These are phyloP conservation scores for Suillus clintonianus DNA, from an alignment of 768 basidiomycete genomes.

Conservation along the genomic window DNA sequence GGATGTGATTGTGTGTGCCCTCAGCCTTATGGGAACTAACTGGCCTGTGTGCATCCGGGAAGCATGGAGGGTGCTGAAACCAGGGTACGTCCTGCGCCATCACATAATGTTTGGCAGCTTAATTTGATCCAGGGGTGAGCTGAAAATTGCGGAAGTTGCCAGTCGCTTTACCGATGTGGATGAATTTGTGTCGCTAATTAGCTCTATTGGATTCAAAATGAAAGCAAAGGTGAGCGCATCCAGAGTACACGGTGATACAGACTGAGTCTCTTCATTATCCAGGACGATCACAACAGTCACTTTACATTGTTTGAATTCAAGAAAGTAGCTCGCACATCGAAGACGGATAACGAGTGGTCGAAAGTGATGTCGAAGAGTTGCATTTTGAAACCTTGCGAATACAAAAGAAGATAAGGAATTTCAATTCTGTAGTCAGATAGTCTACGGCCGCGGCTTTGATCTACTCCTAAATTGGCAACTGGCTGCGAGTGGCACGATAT, in stretches of 20 bases:
- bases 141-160: slow-evolving; percentile 88
- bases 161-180: slow-evolving; percentile 75
- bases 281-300: slow-evolving; percentile 85
- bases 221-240: slow-evolving; percentile 55
- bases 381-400: slow-evolving; percentile 87
- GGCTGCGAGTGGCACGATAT: background rate
- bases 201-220: slow-evolving; percentile 72
- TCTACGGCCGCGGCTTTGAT: background rate
- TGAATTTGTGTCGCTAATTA: slow-evolving; percentile 64
- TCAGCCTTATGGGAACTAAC: slow-evolving; percentile 96
- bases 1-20: slow-evolving; percentile 89
- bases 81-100: slow-evolving; percentile 55
- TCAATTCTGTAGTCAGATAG: background rate
- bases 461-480: background rate
- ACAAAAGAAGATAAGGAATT: slow-evolving; percentile 71
- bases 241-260: background rate
- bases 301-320: slow-evolving; percentile 83
- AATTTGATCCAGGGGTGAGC: slow-evolving; percentile 58
- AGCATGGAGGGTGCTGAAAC: slow-evolving; percentile 83
- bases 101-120: slow-evolving; percentile 1
- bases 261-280: slow-evolving; percentile 5
- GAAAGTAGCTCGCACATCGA: slow-evolving; percentile 52
- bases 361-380: slow-evolving; percentile 51
- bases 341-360: slow-evolving; percentile 61
- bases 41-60: slow-evolving; percentile 92